Evolutionary conservation across 257 asterid genomes (phyloP).

Genomic region (Plantago major): DNA sequence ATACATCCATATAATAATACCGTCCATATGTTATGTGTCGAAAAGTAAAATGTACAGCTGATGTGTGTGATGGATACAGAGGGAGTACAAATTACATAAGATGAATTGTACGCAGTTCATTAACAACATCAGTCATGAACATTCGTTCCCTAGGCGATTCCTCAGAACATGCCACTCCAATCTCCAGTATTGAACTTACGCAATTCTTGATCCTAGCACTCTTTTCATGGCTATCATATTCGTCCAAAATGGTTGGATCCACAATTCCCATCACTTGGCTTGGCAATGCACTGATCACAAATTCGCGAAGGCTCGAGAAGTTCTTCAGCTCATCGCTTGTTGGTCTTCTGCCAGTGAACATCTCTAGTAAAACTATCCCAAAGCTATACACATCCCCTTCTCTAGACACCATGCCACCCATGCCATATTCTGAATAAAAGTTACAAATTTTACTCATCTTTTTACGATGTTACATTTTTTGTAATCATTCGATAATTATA

Average conservation of each 20-base stretch:
- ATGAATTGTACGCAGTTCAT: conserved; percentile 1
- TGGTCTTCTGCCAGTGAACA: conserved; percentile 26
- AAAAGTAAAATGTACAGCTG: too few species aligned
- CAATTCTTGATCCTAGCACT: not conserved
- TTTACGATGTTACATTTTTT: too few species aligned
- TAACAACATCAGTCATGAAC: conserved; percentile 13
- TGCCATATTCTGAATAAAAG: conserved; percentile 24
- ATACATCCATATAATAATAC: too few species aligned
- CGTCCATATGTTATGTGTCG: too few species aligned
- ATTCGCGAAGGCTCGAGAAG: conserved; percentile 17
- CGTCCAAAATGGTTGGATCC: not conserved
- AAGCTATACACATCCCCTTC: conserved; percentile 32
- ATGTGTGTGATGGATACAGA: too few species aligned
- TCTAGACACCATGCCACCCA: conserved; percentile 20
- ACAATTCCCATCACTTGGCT: conserved; percentile 12
- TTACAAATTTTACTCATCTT: not conserved
- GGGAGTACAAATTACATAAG: too few species aligned
- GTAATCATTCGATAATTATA: too few species aligned
- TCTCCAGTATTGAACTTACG: not conserved
- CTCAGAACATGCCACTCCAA: conserved; percentile 22
- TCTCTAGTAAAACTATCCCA: conserved; percentile 30
- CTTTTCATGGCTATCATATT: not conserved
- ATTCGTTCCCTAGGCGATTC: conserved; percentile 15
- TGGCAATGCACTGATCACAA: conserved; percentile 17
- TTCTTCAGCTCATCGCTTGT: not conserved